Percentiles rank a stretch among this genome's conserved stretches.
Evolutionary conservation across 2,329 filamentous ascomycete species (phyloP).

Genomic region (Pseudogymnoascus sp.): DNA sequence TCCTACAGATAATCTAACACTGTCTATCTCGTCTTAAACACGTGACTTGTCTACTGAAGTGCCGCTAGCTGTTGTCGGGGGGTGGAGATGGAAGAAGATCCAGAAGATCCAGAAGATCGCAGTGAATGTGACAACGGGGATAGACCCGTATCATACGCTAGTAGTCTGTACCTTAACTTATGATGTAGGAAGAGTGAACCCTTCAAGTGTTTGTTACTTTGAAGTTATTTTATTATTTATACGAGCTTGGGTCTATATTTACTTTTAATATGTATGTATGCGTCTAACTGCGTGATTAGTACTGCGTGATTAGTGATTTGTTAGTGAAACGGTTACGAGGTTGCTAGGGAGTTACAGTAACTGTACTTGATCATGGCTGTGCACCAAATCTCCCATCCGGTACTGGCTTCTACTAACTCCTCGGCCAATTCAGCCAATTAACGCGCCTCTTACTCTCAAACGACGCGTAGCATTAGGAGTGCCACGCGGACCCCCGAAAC

Average conservation of each 20-base stretch:
- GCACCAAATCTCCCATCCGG: background rate
- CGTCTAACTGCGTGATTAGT: too few species aligned
- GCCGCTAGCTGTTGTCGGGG: background rate
- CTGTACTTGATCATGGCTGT: background rate
- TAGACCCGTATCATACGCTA: background rate
- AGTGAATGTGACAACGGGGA: background rate
- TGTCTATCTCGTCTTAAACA: background rate
- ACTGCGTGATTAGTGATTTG: background rate
- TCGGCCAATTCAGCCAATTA: background rate
- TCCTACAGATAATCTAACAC: too few species aligned
- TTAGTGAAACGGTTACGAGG: constrained; percentile 3
- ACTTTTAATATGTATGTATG: too few species aligned
- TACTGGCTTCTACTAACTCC: background rate
- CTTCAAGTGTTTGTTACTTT: background rate
- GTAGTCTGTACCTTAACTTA: background rate
- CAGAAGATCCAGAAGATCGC: too few species aligned
- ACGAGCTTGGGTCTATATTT: too few species aligned
- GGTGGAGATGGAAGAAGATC: background rate
- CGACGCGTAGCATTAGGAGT: too few species aligned
- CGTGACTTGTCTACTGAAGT: background rate
- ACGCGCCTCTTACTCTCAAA: background rate
- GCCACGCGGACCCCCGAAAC: background rate
- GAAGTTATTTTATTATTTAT: background rate
- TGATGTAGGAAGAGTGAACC: too few species aligned
- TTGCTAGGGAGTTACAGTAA: background rate